Evolutionary conservation across 495 filamentous ascomycete species (phyloP).

Genomic region (Xylaria sp.): DNA sequence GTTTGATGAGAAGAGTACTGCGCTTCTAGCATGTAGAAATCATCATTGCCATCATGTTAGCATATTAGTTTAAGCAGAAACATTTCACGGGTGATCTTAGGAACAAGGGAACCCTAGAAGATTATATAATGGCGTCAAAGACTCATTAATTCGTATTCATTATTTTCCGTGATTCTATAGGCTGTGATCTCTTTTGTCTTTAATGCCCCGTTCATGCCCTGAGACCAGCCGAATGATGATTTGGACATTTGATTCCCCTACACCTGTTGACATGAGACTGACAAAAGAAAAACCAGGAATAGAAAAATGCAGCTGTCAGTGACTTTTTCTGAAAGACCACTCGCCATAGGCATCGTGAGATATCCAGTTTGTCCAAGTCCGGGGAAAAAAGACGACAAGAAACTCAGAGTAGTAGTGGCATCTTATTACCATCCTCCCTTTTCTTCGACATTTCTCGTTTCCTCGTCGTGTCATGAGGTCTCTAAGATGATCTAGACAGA

Average conservation of each 20-base stretch:
- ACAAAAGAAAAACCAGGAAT: conserved; percentile 12
- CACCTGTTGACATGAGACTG: conserved; percentile 20
- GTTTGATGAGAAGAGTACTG: no score
- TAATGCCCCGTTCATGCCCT: conserved; percentile 16
- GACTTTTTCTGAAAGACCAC: conserved; percentile 15
- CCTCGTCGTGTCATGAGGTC: conserved; percentile 26
- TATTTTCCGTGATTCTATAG: conserved; percentile 44
- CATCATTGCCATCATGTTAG: neutral
- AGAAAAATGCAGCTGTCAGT: conserved; percentile 17
- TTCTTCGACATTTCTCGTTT: conserved; percentile 20
- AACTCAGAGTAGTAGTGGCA: conserved; percentile 3
- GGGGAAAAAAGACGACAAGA: conserved; percentile 6
- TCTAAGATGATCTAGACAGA: conserved; percentile 34
- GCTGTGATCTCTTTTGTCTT: conserved; percentile 24
- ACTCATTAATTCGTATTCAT: conserved; percentile 44
- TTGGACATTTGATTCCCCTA: conserved; percentile 21
- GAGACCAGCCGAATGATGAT: conserved; percentile 16
- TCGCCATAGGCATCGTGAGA: conserved; percentile 6
- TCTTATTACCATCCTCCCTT: conserved; percentile 17
- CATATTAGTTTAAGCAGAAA: no score
- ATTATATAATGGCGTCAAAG: neutral
- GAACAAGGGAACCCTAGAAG: neutral
- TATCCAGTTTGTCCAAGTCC: conserved; percentile 27
- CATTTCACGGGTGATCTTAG: neutral
- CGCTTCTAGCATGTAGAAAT: no score